phyloP scores from a whole-genome alignment of 2,329 filamentous ascomycete genomes.

The Huntiella decipiens region DNA sequence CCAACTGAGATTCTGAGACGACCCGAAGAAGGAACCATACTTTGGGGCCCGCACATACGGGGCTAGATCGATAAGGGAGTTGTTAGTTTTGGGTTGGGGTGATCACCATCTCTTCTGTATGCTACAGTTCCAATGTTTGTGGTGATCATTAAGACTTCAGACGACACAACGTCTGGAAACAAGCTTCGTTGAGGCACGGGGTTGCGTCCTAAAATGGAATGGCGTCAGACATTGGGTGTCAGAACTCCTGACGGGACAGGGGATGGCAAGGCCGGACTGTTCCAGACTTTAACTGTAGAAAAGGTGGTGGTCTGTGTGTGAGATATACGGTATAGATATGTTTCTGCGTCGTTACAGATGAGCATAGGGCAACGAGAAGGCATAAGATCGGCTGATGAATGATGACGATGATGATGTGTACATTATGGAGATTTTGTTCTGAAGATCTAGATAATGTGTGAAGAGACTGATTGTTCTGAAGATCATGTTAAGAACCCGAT shows the following conservation, averaged over 20 bases:
- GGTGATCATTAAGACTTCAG: too few species aligned
- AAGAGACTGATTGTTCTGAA: too few species aligned
- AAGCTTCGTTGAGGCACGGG: background rate
- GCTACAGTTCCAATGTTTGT: too few species aligned
- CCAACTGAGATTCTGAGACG: background rate
- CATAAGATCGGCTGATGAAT: background rate
- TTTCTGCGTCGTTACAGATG: background rate
- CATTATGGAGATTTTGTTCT: background rate
- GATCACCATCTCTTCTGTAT: too few species aligned
- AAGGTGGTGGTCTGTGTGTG: background rate
- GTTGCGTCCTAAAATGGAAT: background rate
- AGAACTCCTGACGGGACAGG: background rate
- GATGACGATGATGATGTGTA: background rate
- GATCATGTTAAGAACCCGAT: too few species aligned
- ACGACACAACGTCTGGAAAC: too few species aligned
- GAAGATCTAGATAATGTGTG: background rate
- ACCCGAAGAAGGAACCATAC: too few species aligned
- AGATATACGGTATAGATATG: background rate
- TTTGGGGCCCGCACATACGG: too few species aligned
- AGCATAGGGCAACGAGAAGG: background rate
- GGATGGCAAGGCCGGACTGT: background rate
- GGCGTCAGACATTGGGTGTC: background rate
- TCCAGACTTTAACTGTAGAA: background rate
- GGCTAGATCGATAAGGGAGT: too few species aligned
- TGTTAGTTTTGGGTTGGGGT: too few species aligned